These are phyloP conservation scores for Crithidia mellificae DNA, from an alignment of 208 protist genomes.

Conservation along the genomic window DNA sequence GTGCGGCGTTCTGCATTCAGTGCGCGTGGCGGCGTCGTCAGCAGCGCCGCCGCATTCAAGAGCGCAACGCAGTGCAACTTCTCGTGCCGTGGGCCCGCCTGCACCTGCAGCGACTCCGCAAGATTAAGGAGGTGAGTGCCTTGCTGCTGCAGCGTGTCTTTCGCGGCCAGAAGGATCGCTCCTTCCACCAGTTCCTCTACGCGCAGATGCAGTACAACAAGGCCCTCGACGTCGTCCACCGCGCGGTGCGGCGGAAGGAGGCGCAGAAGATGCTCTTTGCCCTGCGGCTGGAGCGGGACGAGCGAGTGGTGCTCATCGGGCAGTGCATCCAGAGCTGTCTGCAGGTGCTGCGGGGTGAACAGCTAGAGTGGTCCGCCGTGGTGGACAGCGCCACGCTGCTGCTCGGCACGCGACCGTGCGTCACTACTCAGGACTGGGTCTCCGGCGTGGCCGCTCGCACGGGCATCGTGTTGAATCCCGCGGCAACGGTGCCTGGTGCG, in stretches of 20 bases:
- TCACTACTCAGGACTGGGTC: constrained; percentile 40
- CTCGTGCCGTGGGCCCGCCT: constrained; percentile 59
- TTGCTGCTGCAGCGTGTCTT: constrained; percentile 75
- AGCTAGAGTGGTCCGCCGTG: constrained; percentile 45
- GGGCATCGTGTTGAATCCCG: constrained; percentile 25
- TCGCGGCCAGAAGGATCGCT: constrained; percentile 51
- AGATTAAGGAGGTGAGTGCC: constrained; percentile 47
- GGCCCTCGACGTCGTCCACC: constrained; percentile 42
- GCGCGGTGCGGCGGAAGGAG: constrained; percentile 45
- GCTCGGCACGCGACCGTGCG: constrained; percentile 28
- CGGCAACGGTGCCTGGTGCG: neutral
- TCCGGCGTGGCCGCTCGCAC: constrained; percentile 32
- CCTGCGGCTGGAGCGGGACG: constrained; percentile 61
- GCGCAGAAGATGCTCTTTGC: constrained; percentile 38
- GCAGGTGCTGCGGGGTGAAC: constrained; percentile 56
- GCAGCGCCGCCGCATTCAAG: constrained; percentile 46
- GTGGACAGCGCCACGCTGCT: constrained; percentile 27
- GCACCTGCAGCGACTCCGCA: constrained; percentile 39
- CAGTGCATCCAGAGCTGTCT: constrained; percentile 45
- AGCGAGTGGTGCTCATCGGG: constrained; percentile 50
- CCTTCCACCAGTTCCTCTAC: constrained; percentile 63
- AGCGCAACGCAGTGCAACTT: constrained; percentile 32
- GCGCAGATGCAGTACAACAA: constrained; percentile 50
- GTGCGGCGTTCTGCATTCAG: constrained; percentile 69
- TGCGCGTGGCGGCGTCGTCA: constrained; percentile 53